These are phyloP conservation scores for Nitzschia putrida DNA, from an alignment of 108 stramenopile genomes.

Conservation along the genomic window DNA sequence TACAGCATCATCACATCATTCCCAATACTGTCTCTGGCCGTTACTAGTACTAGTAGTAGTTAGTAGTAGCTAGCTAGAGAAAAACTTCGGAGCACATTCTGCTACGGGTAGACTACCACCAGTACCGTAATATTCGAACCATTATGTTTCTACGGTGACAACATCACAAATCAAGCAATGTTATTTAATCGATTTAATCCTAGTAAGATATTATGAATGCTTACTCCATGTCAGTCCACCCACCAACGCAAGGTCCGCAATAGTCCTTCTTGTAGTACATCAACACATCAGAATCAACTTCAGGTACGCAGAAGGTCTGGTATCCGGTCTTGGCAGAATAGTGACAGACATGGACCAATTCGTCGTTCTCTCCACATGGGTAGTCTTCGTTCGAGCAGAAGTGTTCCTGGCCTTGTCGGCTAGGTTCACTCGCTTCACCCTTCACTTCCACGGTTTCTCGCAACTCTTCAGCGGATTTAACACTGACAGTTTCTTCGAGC, in stretches of 20 bases:
- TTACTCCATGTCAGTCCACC: neutral
- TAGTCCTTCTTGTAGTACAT: constrained; percentile 44
- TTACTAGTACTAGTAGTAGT: too few relatives aligned
- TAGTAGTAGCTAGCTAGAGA: too few relatives aligned
- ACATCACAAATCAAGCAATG: too few relatives aligned
- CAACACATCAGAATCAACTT: constrained; percentile 42
- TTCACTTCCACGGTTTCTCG: neutral
- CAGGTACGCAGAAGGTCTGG: constrained; percentile 49
- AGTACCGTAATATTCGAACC: too few relatives aligned
- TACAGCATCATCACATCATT: too few relatives aligned
- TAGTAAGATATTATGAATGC: too few relatives aligned
- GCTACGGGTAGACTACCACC: too few relatives aligned
- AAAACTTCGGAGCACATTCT: too few relatives aligned
- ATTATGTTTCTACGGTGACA: too few relatives aligned
- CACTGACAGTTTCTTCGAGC: neutral
- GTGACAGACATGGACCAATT: constrained; percentile 44
- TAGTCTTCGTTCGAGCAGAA: constrained; percentile 41
- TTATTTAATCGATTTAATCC: too few relatives aligned
- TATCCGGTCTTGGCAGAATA: constrained; percentile 43
- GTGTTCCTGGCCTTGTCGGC: constrained; percentile 4
- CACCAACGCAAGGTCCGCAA: constrained; percentile 47
- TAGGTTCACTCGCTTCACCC: constrained; percentile 3
- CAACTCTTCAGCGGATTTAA: neutral
- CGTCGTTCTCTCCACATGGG: constrained; percentile 35
- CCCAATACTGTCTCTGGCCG: too few relatives aligned